Base-by-base conservation (phyloP, 805 yeast genomes). In the Ascoidea tarda region DNA sequence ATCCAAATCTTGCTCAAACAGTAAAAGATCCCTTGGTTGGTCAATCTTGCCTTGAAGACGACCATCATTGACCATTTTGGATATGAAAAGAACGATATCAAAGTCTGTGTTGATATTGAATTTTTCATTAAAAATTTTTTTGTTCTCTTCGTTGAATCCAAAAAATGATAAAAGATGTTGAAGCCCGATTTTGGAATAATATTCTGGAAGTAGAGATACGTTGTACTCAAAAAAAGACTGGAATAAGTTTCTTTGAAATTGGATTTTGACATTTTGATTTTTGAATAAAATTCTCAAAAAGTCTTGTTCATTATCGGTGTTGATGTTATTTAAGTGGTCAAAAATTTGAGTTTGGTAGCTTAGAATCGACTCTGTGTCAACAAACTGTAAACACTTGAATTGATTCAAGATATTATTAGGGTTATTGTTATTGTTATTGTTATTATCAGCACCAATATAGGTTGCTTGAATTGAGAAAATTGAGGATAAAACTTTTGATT, bases 181-280 rank as follows among this genome's bases (percentile, higher is more conserved):
- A 33, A 51, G 16, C 10, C 49, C 45, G 28, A 51, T 49, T n/a
- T 16, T 49, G 10, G 46, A 31, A 46, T 53, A 53, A 14, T 51
- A 12, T 8, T n/a, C 31, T 12, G 55, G 51, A 5, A 47, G 16
- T 5, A 42, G 46, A 32, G 14, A 46, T 16, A 53, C 28, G 33
- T 53, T 53, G 48, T 50, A 53, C 46, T 53, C 55, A 21, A 51
- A 48, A 42, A 53, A 31, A 4, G 51, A 48, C 32, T 49, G 54
- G 16, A 53, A 46, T 33, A 53, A 48, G 38, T 42, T 28, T 28
- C 51, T 10, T 21, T 21, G 38, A 12, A 32, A 44, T 42, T 28
- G n/a, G 14, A 38, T 10, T 38, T 38, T 38, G 14, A 38, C 8
- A 10, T 28, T 49, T 6, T 32, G 28, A 21, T 21, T 21, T 42